Evolutionary conservation across 345 rosid genomes (phyloP).

Genomic region (Pistacia integerrima): DNA sequence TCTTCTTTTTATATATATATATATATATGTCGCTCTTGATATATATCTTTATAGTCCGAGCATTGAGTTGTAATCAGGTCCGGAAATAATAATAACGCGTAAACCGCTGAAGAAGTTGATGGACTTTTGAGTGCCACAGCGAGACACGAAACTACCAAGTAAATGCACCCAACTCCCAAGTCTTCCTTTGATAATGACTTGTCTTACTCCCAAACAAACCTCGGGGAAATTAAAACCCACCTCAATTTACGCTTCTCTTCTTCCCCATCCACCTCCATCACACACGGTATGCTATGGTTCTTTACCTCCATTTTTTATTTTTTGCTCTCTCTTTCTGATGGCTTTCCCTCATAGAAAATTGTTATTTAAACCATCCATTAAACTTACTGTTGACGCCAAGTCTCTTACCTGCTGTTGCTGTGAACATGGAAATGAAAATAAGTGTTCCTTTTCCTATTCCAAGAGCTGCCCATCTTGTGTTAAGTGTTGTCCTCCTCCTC

Average conservation of each 20-base stretch:
- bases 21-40: too few relatives aligned
- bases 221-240: neutral
- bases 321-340: constrained; percentile 12
- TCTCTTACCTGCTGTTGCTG: neutral
- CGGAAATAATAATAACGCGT: constrained; percentile 19
- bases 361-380: too few relatives aligned
- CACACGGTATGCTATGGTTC: neutral
- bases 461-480: neutral
- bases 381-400: too few relatives aligned
- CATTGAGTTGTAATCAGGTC: too few relatives aligned
- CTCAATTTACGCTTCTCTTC: neutral
- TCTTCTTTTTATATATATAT: too few relatives aligned
- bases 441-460: neutral
- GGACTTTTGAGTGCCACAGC: constrained; percentile 10
- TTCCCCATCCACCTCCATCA: neutral
- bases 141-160: constrained; percentile 20
- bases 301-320: constrained; percentile 1
- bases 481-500: neutral
- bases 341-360: neutral
- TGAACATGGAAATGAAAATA: neutral
- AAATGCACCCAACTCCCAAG: constrained; percentile 14
- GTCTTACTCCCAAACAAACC: neutral
- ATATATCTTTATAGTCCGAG: too few relatives aligned
- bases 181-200: constrained; percentile 6
- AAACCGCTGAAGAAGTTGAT: neutral